Conservation (phyloP, 495 filamentous ascomycete genomes). For the Chlorociboria aeruginascens region DNA sequence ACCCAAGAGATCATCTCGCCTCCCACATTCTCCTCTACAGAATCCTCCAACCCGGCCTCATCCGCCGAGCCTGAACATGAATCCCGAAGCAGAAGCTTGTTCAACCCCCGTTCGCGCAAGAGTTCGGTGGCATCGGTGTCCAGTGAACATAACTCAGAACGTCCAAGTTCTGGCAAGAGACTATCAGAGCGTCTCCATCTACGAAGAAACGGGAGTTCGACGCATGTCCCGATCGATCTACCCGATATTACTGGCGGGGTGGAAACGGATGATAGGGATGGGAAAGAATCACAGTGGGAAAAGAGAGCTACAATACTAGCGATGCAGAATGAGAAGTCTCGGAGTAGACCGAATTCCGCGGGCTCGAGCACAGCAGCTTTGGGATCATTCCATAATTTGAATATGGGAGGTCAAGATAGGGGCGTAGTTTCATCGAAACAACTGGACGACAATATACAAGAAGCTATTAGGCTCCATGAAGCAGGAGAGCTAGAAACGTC, state of each 20-base stretch:
- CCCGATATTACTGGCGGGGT: constrained; percentile 51
- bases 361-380: constrained; percentile 5
- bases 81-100: constrained; percentile 17
- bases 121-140: constrained; percentile 28
- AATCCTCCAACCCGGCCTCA: neutral
- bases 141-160: constrained; percentile 18
- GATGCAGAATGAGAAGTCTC: constrained; percentile 39
- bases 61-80: constrained; percentile 8
- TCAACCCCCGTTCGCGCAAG: constrained; percentile 36
- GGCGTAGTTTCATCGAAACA: constrained; percentile 31
- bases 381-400: constrained; percentile 8
- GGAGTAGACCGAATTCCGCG: constrained; percentile 14
- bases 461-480: constrained; percentile 93
- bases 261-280: constrained; percentile 33
- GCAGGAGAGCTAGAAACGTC: constrained; percentile 60
- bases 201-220: constrained; percentile 45
- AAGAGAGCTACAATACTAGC: constrained; percentile 79
- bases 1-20: constrained; percentile 65
- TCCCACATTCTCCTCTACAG: constrained; percentile 27
- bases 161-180: constrained; percentile 25
- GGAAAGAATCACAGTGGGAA: constrained; percentile 57
- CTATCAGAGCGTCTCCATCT: constrained; percentile 64
- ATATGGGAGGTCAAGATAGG: constrained; percentile 6
- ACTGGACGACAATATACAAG: constrained; percentile 73
- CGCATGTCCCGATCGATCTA: constrained; percentile 65